Evolutionary conservation across 2,329 filamentous ascomycete species (phyloP).

Genomic region (Alternaria sp.): DNA sequence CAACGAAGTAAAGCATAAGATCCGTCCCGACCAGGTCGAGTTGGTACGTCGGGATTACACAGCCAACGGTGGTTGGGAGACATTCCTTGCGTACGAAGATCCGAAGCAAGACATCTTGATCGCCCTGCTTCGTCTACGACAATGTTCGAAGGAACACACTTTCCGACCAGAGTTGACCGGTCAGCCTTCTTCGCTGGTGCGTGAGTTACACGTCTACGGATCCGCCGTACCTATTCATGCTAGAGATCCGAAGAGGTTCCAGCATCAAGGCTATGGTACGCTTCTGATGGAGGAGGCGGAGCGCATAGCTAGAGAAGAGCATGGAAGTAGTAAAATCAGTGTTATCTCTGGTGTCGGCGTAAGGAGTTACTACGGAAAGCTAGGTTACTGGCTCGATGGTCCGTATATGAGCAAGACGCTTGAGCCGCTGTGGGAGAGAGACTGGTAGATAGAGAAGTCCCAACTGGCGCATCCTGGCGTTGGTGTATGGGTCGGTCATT

Average conservation of each 20-base stretch:
- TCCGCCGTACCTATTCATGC: conserved; percentile 97
- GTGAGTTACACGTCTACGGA: conserved; percentile 96
- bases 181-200: conserved; percentile 89
- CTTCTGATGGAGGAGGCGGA: conserved; percentile 98
- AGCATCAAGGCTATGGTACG: conserved; percentile 97
- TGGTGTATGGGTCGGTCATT: conserved; percentile 4
- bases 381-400: conserved; percentile 94
- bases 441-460: conserved; percentile 27
- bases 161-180: conserved; percentile 86
- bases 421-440: conserved; percentile 46
- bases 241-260: conserved; percentile 93
- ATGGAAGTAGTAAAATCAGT: conserved; percentile 91
- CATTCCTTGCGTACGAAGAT: conserved; percentile 96
- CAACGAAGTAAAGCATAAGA: conserved; percentile 99
- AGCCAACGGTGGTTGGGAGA: conserved; percentile 98
- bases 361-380: conserved; percentile 89
- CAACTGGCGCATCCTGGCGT: conserved; percentile 13
- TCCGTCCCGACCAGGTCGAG: conserved; percentile 94
- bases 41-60: conserved; percentile 92
- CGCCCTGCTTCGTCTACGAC: conserved; percentile 84
- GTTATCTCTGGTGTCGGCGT: conserved; percentile 99
- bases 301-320: conserved; percentile 91
- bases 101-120: conserved; percentile 98
- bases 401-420: conserved; percentile 67
- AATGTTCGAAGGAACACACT: conserved; percentile 90